Conservation (phyloP, 108 stramenopile genomes). For the Parmales sp. region DNA sequence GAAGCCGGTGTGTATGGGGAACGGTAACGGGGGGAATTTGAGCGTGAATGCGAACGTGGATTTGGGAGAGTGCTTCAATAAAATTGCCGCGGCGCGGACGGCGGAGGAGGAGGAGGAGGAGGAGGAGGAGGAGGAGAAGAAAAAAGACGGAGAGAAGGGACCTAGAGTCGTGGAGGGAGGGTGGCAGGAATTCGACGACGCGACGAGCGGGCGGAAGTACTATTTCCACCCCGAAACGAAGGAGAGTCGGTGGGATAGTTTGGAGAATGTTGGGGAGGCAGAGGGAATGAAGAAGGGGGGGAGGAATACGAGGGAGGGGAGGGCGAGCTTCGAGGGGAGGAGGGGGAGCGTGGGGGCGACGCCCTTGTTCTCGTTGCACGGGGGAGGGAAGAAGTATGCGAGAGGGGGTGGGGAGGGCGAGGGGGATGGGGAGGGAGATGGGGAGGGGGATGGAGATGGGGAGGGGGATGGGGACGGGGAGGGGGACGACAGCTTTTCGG, state of each 20-base stretch:
- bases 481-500: too few species aligned
- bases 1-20: too few species aligned
- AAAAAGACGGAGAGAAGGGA: too few species aligned
- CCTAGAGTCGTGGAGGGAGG: background rate
- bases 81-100: too few species aligned
- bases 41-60: background rate
- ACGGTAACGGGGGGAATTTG: background rate
- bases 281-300: too few species aligned
- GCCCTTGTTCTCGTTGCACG: too few species aligned
- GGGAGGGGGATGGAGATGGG: too few species aligned
- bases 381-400: too few species aligned
- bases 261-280: background rate
- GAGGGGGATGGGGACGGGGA: too few species aligned
- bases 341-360: background rate
- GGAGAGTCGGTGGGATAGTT: background rate
- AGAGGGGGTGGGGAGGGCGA: too few species aligned
- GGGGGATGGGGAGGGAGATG: too few species aligned
- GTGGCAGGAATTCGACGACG: conserved; percentile 8
- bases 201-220: background rate
- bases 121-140: background rate
- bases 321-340: conserved; percentile 1
- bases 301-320: background rate
- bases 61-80: too few species aligned
- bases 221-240: background rate
- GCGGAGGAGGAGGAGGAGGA: background rate